Evolutionary conservation across 208 protist species (phyloP), one percentile per base, ranked within the genome.

Genomic region (Acanthamoeba triangularis): DNA sequence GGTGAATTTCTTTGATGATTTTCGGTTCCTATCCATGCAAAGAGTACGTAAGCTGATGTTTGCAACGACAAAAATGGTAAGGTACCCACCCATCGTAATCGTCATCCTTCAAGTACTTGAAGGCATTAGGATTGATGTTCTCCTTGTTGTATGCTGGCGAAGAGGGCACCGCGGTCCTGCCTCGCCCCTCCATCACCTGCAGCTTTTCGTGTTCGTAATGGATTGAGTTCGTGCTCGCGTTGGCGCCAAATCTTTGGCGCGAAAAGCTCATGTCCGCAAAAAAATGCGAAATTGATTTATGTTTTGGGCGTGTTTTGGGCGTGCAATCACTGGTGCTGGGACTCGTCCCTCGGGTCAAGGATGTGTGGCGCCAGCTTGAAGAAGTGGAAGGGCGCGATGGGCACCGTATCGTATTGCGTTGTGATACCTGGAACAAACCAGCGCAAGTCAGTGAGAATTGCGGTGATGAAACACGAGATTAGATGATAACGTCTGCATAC

Each of bases 361-460:
- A 92, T 5, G 37, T 92, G 87, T 3, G 87, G 87, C 3, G 87
- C 2, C 33, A 92, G 41, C 59, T 49, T 69, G 61, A 30, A 92
- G 47, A 92, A 92, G 61, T 74, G 35, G 63, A 92, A 92, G 59
- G 54, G 54, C 33, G 63, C 63, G 52, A 92, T 74, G 87, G 41
- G 35, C 35, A 67, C 87, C 0, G 52, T n/a, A 25, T 88, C 80
- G 49, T 63, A 88, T 47, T 88, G 47, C 11, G 80, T 88, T 10
- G 80, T 88, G 20, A 88, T 63, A n/a, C 80, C 76, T 56, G 16
- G 52, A 56, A 56, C 1, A 18, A 18, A 56, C 52, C 52, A 56
- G 52, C 14, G 16, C 52, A 6, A 56, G 52, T 20, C 52, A 56
- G 10, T 18, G 16, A 11, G 14, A 56, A 6, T 18, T n/a, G n/a